Percentiles rank a stretch among this genome's conserved stretches.
These are phyloP conservation scores for Parasitella parasitica DNA, from an alignment of 371 early-diverging fungal species.

Conservation along the genomic window DNA sequence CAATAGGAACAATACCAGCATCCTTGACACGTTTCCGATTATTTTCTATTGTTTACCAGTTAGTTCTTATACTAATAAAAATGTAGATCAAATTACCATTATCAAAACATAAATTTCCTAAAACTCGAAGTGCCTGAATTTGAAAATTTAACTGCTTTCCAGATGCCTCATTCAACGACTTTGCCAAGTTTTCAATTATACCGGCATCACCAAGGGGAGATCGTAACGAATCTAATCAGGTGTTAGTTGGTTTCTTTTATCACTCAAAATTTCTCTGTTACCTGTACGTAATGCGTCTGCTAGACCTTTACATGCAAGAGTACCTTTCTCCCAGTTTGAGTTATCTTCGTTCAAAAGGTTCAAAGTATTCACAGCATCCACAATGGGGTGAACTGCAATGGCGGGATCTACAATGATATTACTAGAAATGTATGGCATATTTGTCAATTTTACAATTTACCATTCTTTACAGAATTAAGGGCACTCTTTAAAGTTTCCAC, in stretches of 20 bases:
- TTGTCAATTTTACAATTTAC: constrained; percentile 3
- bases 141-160: constrained; percentile 33
- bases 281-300: constrained; percentile 21
- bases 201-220: constrained; percentile 49
- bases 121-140: constrained; percentile 66
- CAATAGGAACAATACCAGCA: constrained; percentile 42
- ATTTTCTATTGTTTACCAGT: constrained; percentile 43
- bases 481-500: constrained; percentile 12
- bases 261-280: not conserved
- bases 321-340: constrained; percentile 4
- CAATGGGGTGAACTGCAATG: constrained; percentile 1
- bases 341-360: constrained; percentile 7
- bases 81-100: constrained; percentile 52
- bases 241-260: not conserved
- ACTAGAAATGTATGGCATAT: not conserved
- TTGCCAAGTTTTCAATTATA: constrained; percentile 35
- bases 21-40: constrained; percentile 67
- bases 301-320: constrained; percentile 9
- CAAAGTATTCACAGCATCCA: not conserved
- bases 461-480: constrained; percentile 2
- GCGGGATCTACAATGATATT: too few relatives aligned
- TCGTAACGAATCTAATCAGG: constrained; percentile 39
- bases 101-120: constrained; percentile 81
- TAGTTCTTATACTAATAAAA: not conserved
- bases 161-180: constrained; percentile 30